A percentile compares a stretch with the other conserved stretches of the same genome.
Conservation (phyloP, 2,329 filamentous ascomycete genomes). For the Orbilia blumenaviensis region DNA sequence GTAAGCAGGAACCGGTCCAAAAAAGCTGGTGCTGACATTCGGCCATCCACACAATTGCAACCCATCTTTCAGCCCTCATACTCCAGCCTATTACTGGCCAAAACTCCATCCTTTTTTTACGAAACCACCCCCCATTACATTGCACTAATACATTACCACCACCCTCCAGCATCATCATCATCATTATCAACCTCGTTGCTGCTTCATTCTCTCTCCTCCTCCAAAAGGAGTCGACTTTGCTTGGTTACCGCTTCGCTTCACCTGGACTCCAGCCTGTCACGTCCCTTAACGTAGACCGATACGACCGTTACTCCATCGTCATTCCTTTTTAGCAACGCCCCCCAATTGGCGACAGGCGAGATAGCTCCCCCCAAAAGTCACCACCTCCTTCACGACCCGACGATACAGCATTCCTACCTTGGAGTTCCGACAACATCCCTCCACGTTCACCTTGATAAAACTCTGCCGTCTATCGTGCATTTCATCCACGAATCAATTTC, state of each 20-base stretch:
- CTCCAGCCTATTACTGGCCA: neutral
- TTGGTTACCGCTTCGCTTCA: neutral
- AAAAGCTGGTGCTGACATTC: conserved; percentile 44
- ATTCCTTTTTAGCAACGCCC: conserved; percentile 22
- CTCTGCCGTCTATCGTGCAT: conserved; percentile 1
- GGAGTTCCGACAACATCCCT: conserved; percentile 4
- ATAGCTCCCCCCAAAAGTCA: conserved; percentile 15
- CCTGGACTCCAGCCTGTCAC: conserved; percentile 6
- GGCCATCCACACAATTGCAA: neutral
- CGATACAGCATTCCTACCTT: conserved; percentile 10
- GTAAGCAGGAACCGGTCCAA: conserved; percentile 27
- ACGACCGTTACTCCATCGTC: conserved; percentile 12
- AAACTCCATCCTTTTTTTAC: neutral
- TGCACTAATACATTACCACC: too few species aligned
- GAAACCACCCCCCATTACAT: neutral
- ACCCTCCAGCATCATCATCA: neutral
- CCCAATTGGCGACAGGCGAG: conserved; percentile 22
- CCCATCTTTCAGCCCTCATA: conserved; percentile 31
- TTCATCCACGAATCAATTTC: conserved; percentile 15
- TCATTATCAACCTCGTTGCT: neutral
- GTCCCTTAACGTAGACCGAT: neutral
- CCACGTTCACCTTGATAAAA: neutral
- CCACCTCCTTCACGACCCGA: neutral
- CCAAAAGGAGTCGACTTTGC: neutral
- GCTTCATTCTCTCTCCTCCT: neutral